Evolutionary conservation across 2,329 filamentous ascomycete species (phyloP), one percentile per base, ranked within the genome.

Genomic region (Piedraia hortae): DNA sequence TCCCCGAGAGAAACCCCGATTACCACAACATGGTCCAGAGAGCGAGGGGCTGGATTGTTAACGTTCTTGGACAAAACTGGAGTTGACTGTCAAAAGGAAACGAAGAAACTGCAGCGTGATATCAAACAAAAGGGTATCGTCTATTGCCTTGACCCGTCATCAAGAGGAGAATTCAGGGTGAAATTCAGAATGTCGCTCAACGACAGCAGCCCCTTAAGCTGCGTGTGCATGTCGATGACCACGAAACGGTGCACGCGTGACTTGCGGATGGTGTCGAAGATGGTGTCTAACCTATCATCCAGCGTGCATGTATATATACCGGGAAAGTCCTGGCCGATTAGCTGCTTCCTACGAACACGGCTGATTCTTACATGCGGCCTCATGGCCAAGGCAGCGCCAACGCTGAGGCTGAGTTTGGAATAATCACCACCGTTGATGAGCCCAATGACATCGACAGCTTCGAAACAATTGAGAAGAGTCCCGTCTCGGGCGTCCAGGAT

Each of bases 121-220:
- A n/a, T n/a, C n/a, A n/a, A n/a, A n/a, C 19, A 20, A 20, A 20
- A 20, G 6, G 7, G 6, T 6, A 11, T 6, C 6, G 10, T 20
- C 19, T 6, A 10, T 20, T 6, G 6, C 11, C n/a, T n/a, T n/a
- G n/a, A n/a, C 18, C 13, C 31, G 18, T 41, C 39, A 12, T 33
- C 37, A 4, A 42, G 31, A 18, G 39, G 38, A 22, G 36, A 40
- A 23, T 41, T 42, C 31, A 97, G 55, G 23, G 91, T 75, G 43
- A 97, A 91, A 38, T 89, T 78, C 33, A 97, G 60, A 33, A 97
- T 91, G 47, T 97, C 85, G 27, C 82, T 93, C 24, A 97, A 55
- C 4, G 80, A 91, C 28, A 97, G 66, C 24, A 97, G 64, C 20
- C 85, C 85, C 43, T 70, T 73, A 24, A 97, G 62, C 34, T 68